Conservation (phyloP, 2,329 filamentous ascomycete species). For the Arachnomyces sp. region DNA sequence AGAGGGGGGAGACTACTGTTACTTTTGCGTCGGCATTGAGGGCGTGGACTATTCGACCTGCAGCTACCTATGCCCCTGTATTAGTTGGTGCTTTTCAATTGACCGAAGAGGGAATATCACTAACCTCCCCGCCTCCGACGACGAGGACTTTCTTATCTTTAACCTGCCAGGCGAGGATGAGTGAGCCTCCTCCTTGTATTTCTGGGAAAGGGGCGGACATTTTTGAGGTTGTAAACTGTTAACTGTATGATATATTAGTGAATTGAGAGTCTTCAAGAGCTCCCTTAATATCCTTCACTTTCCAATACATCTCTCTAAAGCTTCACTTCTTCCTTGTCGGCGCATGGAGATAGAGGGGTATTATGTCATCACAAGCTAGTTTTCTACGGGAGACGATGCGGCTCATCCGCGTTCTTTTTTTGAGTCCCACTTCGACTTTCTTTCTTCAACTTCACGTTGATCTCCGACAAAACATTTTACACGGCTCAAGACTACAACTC, state of each 20-base stretch:
- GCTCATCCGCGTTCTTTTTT: background rate
- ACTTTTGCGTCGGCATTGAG: constrained; percentile 92
- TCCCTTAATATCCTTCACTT: background rate
- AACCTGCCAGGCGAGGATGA: constrained; percentile 95
- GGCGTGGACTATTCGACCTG: constrained; percentile 84
- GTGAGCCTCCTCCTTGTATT: constrained; percentile 80
- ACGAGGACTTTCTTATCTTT: constrained; percentile 83
- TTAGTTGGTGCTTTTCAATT: background rate
- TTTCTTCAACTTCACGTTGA: too few relatives aligned
- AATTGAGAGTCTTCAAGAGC: background rate
- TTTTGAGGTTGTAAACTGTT: constrained; percentile 8
- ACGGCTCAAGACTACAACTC: background rate
- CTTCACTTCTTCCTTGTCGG: too few relatives aligned
- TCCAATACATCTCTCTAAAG: too few relatives aligned
- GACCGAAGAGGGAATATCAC: constrained; percentile 20
- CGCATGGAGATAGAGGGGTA: background rate
- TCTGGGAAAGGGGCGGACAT: constrained; percentile 59
- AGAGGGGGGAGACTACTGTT: constrained; percentile 69
- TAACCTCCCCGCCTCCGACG: constrained; percentile 87
- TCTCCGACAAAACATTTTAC: background rate
- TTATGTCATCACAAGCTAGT: background rate
- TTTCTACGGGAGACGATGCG: too few relatives aligned
- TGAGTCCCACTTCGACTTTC: background rate
- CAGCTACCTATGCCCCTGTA: constrained; percentile 63
- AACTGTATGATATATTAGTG: background rate